Evolutionary conservation across 73 alveolate genomes (phyloP).

Genomic region (Paramecium biaurelia): DNA sequence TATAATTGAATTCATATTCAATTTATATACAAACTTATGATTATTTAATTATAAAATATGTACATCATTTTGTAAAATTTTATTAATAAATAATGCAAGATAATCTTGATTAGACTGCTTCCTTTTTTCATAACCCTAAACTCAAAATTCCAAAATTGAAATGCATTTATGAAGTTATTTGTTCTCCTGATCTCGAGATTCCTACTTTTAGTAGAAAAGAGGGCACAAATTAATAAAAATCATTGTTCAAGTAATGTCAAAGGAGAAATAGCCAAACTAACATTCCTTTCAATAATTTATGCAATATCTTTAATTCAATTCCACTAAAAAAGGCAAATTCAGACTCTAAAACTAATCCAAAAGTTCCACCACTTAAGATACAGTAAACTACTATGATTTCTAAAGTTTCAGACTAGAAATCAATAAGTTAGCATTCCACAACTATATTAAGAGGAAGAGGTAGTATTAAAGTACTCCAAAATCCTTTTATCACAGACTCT

Average conservation of each 20-base stretch:
- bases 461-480: neutral
- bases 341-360: neutral
- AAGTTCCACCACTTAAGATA: neutral
- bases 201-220: conserved; percentile 30
- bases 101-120: neutral
- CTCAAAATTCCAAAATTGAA: neutral
- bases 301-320: neutral
- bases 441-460: neutral
- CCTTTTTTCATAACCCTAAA: neutral
- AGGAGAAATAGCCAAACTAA: neutral
- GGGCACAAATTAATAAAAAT: neutral
- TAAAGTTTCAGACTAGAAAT: neutral
- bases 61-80: neutral
- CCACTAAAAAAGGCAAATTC: neutral
- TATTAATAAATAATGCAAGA: neutral
- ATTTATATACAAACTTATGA: neutral
- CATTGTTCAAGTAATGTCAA: neutral
- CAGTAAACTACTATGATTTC: neutral
- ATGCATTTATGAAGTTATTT: neutral
- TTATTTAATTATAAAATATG: neutral
- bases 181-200: conserved; percentile 3
- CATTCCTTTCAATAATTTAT: neutral
- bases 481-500: neutral
- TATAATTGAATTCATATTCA: neutral
- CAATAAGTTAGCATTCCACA: neutral